Base-by-base conservation (phyloP, 139 green algal genomes). In the Micractinium conductrix region DNA sequence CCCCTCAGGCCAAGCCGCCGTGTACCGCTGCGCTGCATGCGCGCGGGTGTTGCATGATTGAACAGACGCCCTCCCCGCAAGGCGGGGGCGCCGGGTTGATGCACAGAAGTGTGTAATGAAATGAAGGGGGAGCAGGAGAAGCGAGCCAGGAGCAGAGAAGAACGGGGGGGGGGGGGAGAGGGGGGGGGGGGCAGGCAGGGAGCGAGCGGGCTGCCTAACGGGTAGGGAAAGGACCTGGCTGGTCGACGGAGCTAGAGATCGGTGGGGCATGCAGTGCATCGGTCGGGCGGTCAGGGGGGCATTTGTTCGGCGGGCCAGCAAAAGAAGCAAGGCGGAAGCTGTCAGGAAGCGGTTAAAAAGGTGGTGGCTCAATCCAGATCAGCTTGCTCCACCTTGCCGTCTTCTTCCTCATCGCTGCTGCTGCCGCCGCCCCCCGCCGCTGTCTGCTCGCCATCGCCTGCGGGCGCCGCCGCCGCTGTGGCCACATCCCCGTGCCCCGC, bases 381-480 rank as follows among this genome's bases (percentile, higher is more conserved):
- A 12, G 72, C 81, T 37, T 81, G 44, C 67, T 75, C 81, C 35
- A 80, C 37, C 22, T 50, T 81, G 5, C 69, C 45, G 33, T 70
- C 81, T 33, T 81, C 74, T 33, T 81, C 74, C 22, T 86, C 60
- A 2, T 74, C 78, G 60, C 60, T 62, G 60, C 74, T 69, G 74
- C 50, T 37, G 21, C 69, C 42, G 37, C 69, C 38, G 37, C 68
- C 30, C 53, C 42, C 70, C 37, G 45, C n/a, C 33, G 75, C 75
- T 71, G 53, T 17, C 38, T 10, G 24, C 75, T 42, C 45, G 30
- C 60, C 33, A 33, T 33, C 53, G 38, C 38, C 75, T 53, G 75
- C 55, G n/a, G 74, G 48, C n/a, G 50, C 30, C 53, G 53, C 75
- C 58, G 60, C 78, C 17, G 33, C 58, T 40, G 78, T 45, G 30